Evolutionary conservation across 306 rosid species (phyloP), one percentile per base, ranked within the genome.

Genomic region (Ochetophila trinervis): DNA sequence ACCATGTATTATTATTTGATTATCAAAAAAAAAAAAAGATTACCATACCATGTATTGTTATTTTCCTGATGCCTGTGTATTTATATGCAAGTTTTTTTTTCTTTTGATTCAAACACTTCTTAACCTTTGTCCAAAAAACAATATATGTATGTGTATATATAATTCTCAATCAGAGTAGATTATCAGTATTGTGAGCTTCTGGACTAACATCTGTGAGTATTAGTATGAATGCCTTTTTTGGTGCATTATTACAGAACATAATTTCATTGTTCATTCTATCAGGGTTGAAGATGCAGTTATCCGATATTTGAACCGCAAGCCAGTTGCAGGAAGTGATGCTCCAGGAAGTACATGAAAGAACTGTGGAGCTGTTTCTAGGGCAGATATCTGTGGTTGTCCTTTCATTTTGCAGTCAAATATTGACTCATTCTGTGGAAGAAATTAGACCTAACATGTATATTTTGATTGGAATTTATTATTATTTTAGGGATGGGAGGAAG

Each of bases 221-320:
- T 0, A 7, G 5, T 49, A 7, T 50, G 54, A 50, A 17, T 50
- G 3, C 23, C 21, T 50, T 50, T 49, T 49, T 49, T n/a, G 17
- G 34, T 57, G 61, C 27, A 55, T 55, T 3, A 15, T 21, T 55
- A 13, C 23, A 23, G 11, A 11, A 18, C 30, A 55, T 55, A 27
- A 56, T 15, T 13, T 3, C 10, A 11, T 48, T 21, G 23, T 57
- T 60, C 42, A 20, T 57, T 9, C 62, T 58, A 68, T 48, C 91
- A 94, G 99, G 99, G 99, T 93, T 73, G 98, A 93, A 83, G 98
- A 93, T 81, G 97, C 98, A 40, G 95, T 94, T 68, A 90, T 92
- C 65, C 95, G 98, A 5, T 93, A 87, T 69, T 78, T 93, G 75
- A 94, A 94, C 75, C 96, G 96, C 73, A 90, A 88, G 74, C 97